Percentiles rank a stretch among this genome's conserved stretches.
Evolutionary conservation across 371 early-diverging fungal species (phyloP).

Genomic region (Circinella minor): DNA sequence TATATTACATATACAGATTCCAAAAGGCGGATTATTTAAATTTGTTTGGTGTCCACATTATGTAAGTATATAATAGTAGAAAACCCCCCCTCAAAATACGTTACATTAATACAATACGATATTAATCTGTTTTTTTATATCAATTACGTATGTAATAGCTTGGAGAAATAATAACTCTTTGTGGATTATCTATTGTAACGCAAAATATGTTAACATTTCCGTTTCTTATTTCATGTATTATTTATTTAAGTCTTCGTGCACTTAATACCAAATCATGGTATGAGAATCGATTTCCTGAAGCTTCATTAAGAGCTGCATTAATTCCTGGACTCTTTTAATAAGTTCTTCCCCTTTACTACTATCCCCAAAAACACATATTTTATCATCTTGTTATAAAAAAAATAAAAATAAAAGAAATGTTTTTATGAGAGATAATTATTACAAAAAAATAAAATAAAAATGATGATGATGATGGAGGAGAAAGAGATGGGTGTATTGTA

Average conservation of each 20-base stretch:
- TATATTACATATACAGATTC: slow-evolving; percentile 24
- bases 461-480: background rate
- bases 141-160: no score
- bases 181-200: slow-evolving; percentile 29
- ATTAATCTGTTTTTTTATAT: no score
- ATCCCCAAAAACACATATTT: no score
- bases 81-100: background rate
- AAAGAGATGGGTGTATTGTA: no score
- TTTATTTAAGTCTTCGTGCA: slow-evolving; percentile 36
- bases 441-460: background rate
- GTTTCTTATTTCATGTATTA: slow-evolving; percentile 23
- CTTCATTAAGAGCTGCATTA: slow-evolving; percentile 29
- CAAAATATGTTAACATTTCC: slow-evolving; percentile 31
- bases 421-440: no score
- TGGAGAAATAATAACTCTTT: slow-evolving; percentile 40
- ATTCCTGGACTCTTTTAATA: slow-evolving; percentile 36
- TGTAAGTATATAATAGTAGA: slow-evolving; percentile 29
- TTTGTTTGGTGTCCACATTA: slow-evolving; percentile 54
- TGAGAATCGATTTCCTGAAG: slow-evolving; percentile 20
- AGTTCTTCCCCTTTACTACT: no score
- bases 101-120: no score
- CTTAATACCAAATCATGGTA: slow-evolving; percentile 45
- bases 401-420: background rate
- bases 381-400: background rate
- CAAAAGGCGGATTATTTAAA: slow-evolving; percentile 32